A percentile compares a stretch with the other conserved stretches of the same genome.
These are phyloP conservation scores for Diutina sp. DNA, from an alignment of 1,139 yeast species.

Conservation along the genomic window DNA sequence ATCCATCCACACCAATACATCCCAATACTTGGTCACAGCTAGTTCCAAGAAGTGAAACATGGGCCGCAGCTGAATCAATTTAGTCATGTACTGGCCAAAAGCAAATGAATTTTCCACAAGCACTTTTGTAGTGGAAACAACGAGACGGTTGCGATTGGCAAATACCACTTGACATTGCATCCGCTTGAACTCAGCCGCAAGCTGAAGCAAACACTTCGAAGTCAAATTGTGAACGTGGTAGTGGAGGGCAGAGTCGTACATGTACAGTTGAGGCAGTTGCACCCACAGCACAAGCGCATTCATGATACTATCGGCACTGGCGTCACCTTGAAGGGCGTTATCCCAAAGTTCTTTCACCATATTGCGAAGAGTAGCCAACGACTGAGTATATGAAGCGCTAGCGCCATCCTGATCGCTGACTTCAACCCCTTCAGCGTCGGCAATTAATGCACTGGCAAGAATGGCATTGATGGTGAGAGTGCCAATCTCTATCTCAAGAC, in stretches of 20 bases:
- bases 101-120: constrained; percentile 86
- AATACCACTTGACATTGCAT: constrained; percentile 70
- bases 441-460: constrained; percentile 69
- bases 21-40: constrained; percentile 75
- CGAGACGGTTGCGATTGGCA: constrained; percentile 68
- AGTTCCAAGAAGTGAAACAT: constrained; percentile 75
- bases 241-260: constrained; percentile 70
- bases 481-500: constrained; percentile 68
- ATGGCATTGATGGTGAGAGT: constrained; percentile 80
- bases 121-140: constrained; percentile 63
- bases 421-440: constrained; percentile 86
- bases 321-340: constrained; percentile 50
- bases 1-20: constrained; percentile 88
- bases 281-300: constrained; percentile 84
- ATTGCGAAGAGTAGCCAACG: constrained; percentile 55
- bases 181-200: constrained; percentile 66
- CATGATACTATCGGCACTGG: constrained; percentile 76
- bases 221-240: constrained; percentile 84
- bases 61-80: constrained; percentile 71
- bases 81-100: constrained; percentile 77
- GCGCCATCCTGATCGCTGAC: constrained; percentile 42
- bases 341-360: constrained; percentile 94
- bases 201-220: constrained; percentile 69
- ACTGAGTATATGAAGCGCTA: constrained; percentile 59
- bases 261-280: constrained; percentile 54